Percentiles rank a stretch among this genome's conserved stretches.
Conservation (phyloP, 139 green algal species). For the Nannochloris sp. region DNA sequence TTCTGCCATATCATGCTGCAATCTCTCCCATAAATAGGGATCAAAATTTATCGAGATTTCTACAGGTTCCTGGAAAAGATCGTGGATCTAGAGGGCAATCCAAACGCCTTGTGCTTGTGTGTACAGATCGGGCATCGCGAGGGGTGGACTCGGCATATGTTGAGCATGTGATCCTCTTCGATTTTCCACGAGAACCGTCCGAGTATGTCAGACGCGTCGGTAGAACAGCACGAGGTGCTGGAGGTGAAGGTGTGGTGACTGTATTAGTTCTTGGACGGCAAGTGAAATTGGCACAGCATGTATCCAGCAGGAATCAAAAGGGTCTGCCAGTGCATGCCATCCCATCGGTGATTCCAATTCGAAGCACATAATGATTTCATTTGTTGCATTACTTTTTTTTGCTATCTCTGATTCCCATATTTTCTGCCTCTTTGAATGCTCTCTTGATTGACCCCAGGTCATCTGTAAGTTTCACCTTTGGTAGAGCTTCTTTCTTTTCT, state of each 20-base stretch:
- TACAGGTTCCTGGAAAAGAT: constrained; percentile 23
- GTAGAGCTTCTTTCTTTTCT: not conserved
- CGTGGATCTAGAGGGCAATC: not conserved
- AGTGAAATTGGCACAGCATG: constrained; percentile 58
- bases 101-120: constrained; percentile 50
- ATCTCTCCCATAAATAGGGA: constrained; percentile 45
- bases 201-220: constrained; percentile 90
- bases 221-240: constrained; percentile 72
- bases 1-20: constrained; percentile 81
- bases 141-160: constrained; percentile 60
- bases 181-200: constrained; percentile 88
- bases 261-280: constrained; percentile 79
- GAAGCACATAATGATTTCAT: not conserved
- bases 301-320: constrained; percentile 58
- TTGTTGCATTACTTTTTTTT: not conserved
- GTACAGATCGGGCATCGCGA: constrained; percentile 62
- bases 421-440: constrained; percentile 28
- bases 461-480: constrained; percentile 23
- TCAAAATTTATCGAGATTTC: constrained; percentile 51
- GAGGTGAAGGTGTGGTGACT: constrained; percentile 60
- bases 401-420: not conserved
- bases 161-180: constrained; percentile 89
- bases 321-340: constrained; percentile 61
- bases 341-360: constrained; percentile 25
- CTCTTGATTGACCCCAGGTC: constrained; percentile 15